Evolutionary conservation across 768 basidiomycete species (phyloP), one percentile per base, ranked within the genome.

Genomic region (Hypholoma fasciculare): DNA sequence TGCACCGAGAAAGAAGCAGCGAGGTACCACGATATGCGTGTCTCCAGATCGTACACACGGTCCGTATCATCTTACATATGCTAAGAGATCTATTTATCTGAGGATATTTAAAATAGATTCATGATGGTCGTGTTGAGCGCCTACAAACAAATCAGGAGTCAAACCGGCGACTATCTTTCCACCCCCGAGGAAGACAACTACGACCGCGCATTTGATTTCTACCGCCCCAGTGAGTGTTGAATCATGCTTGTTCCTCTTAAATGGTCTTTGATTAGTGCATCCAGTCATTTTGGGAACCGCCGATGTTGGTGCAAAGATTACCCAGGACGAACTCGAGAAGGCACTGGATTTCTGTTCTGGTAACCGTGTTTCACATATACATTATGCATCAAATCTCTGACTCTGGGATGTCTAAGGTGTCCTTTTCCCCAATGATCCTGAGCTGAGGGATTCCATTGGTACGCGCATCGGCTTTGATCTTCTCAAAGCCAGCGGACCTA

Each of bases 61-160:
- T 72, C 47, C 39, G 54, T 39, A 6, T 46, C 17, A 23, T 37
- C 30, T 34, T 34, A 9, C 36, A 46, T n/a, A 17, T 46, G 26
- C n/a, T 43, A 26, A 16, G 7, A n/a, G 27, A 30, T 30, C 14
- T 30, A 19, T 53, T 30, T 16, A n/a, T 34, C 30, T 34, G 30
- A 34, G 30, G 30, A 34, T 34, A 9, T 34, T 14, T 36, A 20
- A 0, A 42, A 53, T 37, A 80, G 78, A 52, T 82, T 82, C 68
- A 62, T 82, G 20, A 66, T 83, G 27, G 81, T 83, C 46, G 79
- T 81, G 3, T 67, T 83, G 44, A 76, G 78, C 59, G 79, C 80
- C 40, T 83, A 82, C 67, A 78, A 77, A 67, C 82, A 83, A 61
- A 82, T 83, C 66, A 74, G 70, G 17, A 59, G 73, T 11, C 80